Evolutionary conservation across 2,329 filamentous ascomycete species (phyloP), one percentile per base, ranked within the genome.

Genomic region (Pseudogymnoascus destructans): DNA sequence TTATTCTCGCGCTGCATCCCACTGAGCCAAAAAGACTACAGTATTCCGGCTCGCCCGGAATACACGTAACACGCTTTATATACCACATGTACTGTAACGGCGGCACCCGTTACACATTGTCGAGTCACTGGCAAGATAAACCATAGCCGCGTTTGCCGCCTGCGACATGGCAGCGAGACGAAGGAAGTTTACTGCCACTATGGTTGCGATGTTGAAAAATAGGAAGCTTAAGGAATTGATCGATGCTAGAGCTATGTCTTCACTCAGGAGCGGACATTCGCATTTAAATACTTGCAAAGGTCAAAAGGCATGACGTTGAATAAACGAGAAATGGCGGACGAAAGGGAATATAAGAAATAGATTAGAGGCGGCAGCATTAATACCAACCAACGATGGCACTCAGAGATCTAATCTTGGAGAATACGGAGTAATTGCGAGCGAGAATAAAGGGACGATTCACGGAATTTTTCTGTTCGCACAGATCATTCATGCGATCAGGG

Each of bases 51-150:
- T n/a, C n/a, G n/a, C n/a, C n/a, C n/a, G n/a, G n/a, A n/a, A n/a
- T n/a, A n/a, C n/a, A n/a, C n/a, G n/a, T n/a, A n/a, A n/a, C n/a
- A n/a, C n/a, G n/a, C n/a, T n/a, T n/a, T n/a, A n/a, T n/a, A n/a
- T n/a, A n/a, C n/a, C n/a, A n/a, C n/a, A n/a, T n/a, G n/a, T n/a
- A n/a, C n/a, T n/a, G n/a, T n/a, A n/a, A n/a, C n/a, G n/a, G n/a
- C n/a, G n/a, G n/a, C n/a, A n/a, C n/a, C n/a, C n/a, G n/a, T n/a
- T n/a, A n/a, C n/a, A n/a, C n/a, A n/a, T n/a, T 3, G 62, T 65
- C 21, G 55, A 59, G 52, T 65, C 64, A 6, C 64, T 63, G n/a
- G 55, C 57, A 11, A 60, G 27, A 13, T 58, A 60, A 32, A 60
- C 57, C 5, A 42, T 60, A 9, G 59, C 46, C 25, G 46, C 46